phyloP scores from a whole-genome alignment of 78 protist genomes.

The Chrysochromulina parva region DNA sequence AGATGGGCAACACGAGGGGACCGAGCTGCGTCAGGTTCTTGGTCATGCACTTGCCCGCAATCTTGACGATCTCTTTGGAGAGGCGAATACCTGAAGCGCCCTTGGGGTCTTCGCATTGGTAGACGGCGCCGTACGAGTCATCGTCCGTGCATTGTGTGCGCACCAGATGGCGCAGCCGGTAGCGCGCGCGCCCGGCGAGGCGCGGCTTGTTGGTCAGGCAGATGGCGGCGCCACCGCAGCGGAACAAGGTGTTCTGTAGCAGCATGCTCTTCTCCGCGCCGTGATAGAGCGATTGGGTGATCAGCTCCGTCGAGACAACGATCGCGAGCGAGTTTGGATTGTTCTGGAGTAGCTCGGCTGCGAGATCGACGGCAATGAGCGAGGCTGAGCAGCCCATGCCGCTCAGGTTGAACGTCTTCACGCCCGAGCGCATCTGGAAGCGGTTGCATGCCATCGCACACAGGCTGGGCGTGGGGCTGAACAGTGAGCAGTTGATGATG shows the following conservation, averaged over 20 bases:
- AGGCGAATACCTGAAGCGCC: constrained; percentile 76
- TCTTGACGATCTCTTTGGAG: constrained; percentile 61
- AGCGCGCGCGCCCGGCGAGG: constrained; percentile 65
- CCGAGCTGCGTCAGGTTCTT: constrained; percentile 78
- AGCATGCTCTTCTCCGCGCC: constrained; percentile 73
- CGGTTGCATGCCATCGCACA: constrained; percentile 72
- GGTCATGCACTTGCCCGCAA: constrained; percentile 69
- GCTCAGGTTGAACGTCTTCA: constrained; percentile 5
- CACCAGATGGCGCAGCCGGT: constrained; percentile 43
- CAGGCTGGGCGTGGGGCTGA: constrained; percentile 85
- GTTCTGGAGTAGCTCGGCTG: constrained; percentile 75
- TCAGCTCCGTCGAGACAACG: constrained; percentile 82
- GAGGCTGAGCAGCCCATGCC: constrained; percentile 74
- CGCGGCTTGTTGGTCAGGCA: constrained; percentile 66
- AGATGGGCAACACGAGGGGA: constrained; percentile 76
- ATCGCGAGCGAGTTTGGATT: constrained; percentile 37
- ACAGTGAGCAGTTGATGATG: constrained; percentile 83
- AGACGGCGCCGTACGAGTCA: constrained; percentile 67
- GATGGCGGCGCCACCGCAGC: constrained; percentile 90
- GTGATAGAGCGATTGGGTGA: constrained; percentile 84
- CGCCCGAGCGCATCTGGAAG: constrained; percentile 55
- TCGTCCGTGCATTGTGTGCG: constrained; percentile 59
- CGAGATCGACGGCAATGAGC: constrained; percentile 76
- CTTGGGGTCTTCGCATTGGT: constrained; percentile 69
- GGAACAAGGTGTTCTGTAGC: constrained; percentile 78